Conservation (phyloP, 306 rosid species). For the Vicia faba region DNA sequence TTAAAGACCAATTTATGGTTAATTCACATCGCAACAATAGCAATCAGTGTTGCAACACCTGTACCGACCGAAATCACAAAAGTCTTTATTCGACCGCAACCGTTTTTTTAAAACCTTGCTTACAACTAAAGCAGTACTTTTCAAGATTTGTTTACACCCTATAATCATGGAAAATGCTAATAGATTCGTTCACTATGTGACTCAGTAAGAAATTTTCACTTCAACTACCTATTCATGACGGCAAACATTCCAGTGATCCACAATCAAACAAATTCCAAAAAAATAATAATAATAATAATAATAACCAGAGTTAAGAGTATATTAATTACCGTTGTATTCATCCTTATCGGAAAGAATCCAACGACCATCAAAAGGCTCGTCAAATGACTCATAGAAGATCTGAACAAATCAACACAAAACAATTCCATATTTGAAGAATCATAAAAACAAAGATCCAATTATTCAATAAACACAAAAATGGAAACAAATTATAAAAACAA, state of each 20-base stretch:
- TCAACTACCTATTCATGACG: not conserved
- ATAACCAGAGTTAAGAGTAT: not conserved
- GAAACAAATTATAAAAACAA: too few relatives aligned
- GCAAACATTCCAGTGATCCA: not conserved
- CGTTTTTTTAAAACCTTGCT: too few relatives aligned
- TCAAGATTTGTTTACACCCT: too few relatives aligned
- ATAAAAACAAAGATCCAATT: conserved; percentile 23
- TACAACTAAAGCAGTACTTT: too few relatives aligned
- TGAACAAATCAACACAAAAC: conserved; percentile 24
- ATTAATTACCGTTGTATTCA: conserved; percentile 59
- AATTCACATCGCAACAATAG: too few relatives aligned
- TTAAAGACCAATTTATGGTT: too few relatives aligned
- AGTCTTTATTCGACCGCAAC: too few relatives aligned
- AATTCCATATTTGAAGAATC: not conserved
- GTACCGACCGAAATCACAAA: too few relatives aligned
- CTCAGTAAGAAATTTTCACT: not conserved
- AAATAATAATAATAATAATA: too few relatives aligned
- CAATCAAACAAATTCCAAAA: not conserved
- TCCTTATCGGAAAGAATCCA: conserved; percentile 77
- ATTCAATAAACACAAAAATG: not conserved
- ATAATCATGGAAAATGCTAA: too few relatives aligned
- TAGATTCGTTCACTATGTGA: conserved; percentile 2
- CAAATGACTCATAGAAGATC: conserved; percentile 90
- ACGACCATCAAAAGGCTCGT: conserved; percentile 69
- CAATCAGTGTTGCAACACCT: too few relatives aligned